Percentiles rank a stretch among this genome's conserved stretches.
These are phyloP conservation scores for Ascomycota sp. DNA, from an alignment of 2,329 filamentous ascomycete species.

Conservation along the genomic window DNA sequence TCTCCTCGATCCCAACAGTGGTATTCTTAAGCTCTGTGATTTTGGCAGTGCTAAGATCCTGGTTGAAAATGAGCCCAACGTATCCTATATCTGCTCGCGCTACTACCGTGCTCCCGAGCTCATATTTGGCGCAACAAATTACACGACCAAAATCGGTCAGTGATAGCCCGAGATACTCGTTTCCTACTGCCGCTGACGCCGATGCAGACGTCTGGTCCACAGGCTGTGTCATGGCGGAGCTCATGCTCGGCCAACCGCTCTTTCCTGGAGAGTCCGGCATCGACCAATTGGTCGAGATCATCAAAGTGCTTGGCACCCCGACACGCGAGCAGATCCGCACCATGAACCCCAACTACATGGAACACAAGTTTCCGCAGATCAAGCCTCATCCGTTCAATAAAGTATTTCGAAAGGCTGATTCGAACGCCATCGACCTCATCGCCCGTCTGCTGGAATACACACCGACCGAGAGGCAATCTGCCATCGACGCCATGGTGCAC, in stretches of 20 bases:
- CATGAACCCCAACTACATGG: slow-evolving; percentile 99
- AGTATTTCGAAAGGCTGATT: slow-evolving; percentile 92
- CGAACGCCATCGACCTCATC: slow-evolving; percentile 85
- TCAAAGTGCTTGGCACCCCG: slow-evolving; percentile 93
- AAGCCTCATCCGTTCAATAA: slow-evolving; percentile 99
- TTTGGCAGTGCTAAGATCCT: slow-evolving; percentile 98
- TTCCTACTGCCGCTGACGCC: slow-evolving; percentile 1
- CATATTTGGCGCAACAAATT: slow-evolving; percentile 97
- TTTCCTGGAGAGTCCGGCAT: slow-evolving; percentile 98
- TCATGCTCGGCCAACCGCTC: slow-evolving; percentile 94
- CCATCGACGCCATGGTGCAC: slow-evolving; percentile 92
- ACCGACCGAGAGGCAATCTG: slow-evolving; percentile 80
- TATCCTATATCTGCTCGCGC: slow-evolving; percentile 97
- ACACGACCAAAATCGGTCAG: slow-evolving; percentile 98
- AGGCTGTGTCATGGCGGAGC: slow-evolving; percentile 95
- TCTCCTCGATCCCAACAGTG: slow-evolving; percentile 74
- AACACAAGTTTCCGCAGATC: slow-evolving; percentile 99
- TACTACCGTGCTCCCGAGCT: slow-evolving; percentile 97
- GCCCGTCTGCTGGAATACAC: slow-evolving; percentile 90
- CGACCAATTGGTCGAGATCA: slow-evolving; percentile 96
- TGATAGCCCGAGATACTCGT: slow-evolving; percentile 1
- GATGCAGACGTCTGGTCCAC: slow-evolving; percentile 93
- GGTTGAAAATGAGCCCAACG: slow-evolving; percentile 96
- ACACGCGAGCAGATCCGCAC: slow-evolving; percentile 96
- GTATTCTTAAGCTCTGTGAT: slow-evolving; percentile 91